Evolutionary conservation across 495 filamentous ascomycete genomes (phyloP).

Genomic region (Penicillium antarcticum): DNA sequence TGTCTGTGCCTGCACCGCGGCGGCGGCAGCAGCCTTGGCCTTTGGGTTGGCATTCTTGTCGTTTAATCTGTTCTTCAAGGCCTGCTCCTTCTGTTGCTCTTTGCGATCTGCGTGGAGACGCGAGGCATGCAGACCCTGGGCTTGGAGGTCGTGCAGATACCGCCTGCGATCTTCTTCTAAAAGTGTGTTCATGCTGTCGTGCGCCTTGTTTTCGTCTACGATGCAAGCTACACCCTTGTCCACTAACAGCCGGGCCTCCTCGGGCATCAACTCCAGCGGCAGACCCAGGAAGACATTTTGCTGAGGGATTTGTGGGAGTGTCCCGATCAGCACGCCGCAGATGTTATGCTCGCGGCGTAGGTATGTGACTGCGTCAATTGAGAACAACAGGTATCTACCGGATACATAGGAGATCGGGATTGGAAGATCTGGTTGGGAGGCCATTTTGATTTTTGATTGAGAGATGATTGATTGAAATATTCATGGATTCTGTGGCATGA

Average conservation of each 20-base stretch:
- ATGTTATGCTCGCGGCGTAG: constrained; percentile 80
- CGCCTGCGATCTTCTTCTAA: constrained; percentile 49
- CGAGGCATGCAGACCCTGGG: constrained; percentile 44
- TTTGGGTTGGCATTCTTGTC: constrained; percentile 37
- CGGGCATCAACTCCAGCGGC: constrained; percentile 83
- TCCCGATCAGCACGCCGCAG: constrained; percentile 81
- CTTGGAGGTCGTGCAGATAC: constrained; percentile 43
- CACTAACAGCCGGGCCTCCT: constrained; percentile 81
- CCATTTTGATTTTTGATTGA: constrained; percentile 29
- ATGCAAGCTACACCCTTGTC: constrained; percentile 77
- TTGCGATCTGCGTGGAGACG: constrained; percentile 38
- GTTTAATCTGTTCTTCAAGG: constrained; percentile 36
- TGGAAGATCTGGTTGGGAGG: constrained; percentile 43
- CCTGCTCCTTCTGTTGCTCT: constrained; percentile 35
- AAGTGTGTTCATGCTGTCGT: constrained; percentile 59
- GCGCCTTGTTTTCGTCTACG: constrained; percentile 69
- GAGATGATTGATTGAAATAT: not conserved
- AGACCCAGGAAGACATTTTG: constrained; percentile 93
- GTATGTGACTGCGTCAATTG: constrained; percentile 75
- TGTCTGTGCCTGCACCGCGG: constrained; percentile 7
- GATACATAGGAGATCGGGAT: constrained; percentile 82
- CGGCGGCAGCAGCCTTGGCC: constrained; percentile 25
- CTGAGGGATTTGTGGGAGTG: constrained; percentile 84
- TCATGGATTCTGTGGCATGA: constrained; percentile 14
- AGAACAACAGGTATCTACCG: constrained; percentile 84